Percentiles rank a stretch among this genome's conserved stretches.
phyloP scores from a whole-genome alignment of 2,329 filamentous ascomycete genomes.

The Parafenestella ontariensis region DNA sequence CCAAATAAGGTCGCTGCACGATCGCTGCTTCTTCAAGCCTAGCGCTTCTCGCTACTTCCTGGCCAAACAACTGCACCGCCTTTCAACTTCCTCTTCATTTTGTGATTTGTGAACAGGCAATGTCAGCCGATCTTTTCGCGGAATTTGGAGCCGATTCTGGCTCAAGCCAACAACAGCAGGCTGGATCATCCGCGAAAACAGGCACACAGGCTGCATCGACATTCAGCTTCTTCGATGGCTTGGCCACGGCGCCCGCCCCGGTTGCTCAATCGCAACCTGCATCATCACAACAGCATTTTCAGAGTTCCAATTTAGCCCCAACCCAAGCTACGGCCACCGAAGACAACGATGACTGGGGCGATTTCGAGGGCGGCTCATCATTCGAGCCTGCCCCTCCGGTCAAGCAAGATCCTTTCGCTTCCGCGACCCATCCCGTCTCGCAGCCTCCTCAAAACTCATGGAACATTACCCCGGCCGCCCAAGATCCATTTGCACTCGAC shows the following conservation, averaged over 20 bases:
- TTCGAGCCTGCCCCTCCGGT: constrained; percentile 15
- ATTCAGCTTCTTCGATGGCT: constrained; percentile 48
- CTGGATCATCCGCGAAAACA: not conserved
- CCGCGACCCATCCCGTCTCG: constrained; percentile 11
- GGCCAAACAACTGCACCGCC: constrained; percentile 15
- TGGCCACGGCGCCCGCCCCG: constrained; percentile 25
- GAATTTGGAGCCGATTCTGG: constrained; percentile 37
- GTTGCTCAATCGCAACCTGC: constrained; percentile 20
- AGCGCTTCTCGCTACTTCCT: constrained; percentile 24
- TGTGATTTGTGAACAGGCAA: constrained; percentile 16
- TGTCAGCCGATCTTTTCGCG: constrained; percentile 48
- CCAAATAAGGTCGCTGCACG: no score
- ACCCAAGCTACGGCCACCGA: constrained; percentile 13
- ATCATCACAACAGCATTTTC: constrained; percentile 13
- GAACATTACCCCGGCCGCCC: constrained; percentile 1
- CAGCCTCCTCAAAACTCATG: constrained; percentile 19
- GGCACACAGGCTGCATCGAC: constrained; percentile 18
- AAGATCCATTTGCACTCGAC: constrained; percentile 24
- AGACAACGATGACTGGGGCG: constrained; percentile 51
- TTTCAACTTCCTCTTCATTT: constrained; percentile 7
- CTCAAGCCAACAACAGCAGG: constrained; percentile 19
- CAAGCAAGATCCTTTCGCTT: constrained; percentile 29
- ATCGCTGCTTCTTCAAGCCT: constrained; percentile 20
- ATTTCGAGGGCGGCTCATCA: constrained; percentile 46
- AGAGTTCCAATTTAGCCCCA: not conserved